phyloP scores from a whole-genome alignment of 352 stramenopile species.

The Pythium biforme region DNA sequence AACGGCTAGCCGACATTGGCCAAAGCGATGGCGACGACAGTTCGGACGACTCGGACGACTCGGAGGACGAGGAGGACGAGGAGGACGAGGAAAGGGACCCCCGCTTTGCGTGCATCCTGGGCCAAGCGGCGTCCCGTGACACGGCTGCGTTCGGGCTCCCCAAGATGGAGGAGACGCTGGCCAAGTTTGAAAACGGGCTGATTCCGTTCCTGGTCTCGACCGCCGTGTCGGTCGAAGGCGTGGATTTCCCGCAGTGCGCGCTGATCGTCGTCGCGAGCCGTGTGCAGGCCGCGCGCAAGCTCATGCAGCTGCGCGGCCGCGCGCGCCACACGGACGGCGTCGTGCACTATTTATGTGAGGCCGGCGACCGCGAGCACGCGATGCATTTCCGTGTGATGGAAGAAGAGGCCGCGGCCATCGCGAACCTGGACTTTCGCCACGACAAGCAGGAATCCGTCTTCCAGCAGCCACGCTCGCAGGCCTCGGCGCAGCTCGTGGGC shows the following conservation, averaged over 20 bases:
- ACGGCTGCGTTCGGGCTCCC: conserved; percentile 57
- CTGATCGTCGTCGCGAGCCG: conserved; percentile 65
- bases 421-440: conserved; percentile 55
- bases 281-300: conserved; percentile 51
- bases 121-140: conserved; percentile 48
- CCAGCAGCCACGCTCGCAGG: conserved; percentile 52
- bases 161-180: conserved; percentile 55
- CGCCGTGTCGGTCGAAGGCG: conserved; percentile 70
- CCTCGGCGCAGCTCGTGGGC: conserved; percentile 38
- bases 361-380: conserved; percentile 42
- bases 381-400: conserved; percentile 50
- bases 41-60: conserved; percentile 9
- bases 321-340: conserved; percentile 74
- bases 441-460: conserved; percentile 65
- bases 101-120: conserved; percentile 65
- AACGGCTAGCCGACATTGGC: conserved; percentile 35
- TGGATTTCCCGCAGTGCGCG: conserved; percentile 77
- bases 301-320: conserved; percentile 74
- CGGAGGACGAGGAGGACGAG: neutral
- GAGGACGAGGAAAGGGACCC: conserved; percentile 2
- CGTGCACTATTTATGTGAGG: conserved; percentile 71
- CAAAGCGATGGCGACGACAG: conserved; percentile 5
- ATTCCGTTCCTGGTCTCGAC: conserved; percentile 72
- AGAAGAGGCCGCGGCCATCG: conserved; percentile 48
- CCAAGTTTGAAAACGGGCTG: conserved; percentile 52